Percentiles rank a stretch among this genome's conserved stretches.
These are phyloP conservation scores for Coemansia erecta DNA, from an alignment of 192 early-diverging fungal species.

Conservation along the genomic window DNA sequence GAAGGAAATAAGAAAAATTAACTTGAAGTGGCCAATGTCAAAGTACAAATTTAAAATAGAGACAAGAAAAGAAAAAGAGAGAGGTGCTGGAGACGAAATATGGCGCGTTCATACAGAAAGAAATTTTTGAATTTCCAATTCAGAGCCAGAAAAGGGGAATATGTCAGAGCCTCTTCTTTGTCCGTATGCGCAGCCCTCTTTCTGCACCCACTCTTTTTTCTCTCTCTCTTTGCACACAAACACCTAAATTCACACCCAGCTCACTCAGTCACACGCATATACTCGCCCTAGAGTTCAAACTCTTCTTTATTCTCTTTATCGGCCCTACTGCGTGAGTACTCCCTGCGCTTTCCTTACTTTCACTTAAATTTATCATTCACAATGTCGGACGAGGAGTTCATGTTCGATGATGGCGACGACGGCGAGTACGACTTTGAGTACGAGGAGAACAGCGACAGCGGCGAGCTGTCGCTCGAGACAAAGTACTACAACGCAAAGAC, in stretches of 20 bases:
- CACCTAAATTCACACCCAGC: neutral
- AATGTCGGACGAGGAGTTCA: conserved; percentile 52
- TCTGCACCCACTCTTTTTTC: neutral
- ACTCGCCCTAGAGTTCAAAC: neutral
- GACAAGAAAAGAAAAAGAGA: neutral
- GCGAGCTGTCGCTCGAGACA: conserved; percentile 35
- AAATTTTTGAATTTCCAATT: neutral
- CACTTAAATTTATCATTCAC: neutral
- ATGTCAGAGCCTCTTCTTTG: neutral
- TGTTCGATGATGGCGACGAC: conserved; percentile 44
- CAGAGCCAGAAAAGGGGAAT: neutral
- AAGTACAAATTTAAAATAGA: neutral
- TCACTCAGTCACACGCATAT: no score
- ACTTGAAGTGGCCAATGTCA: neutral
- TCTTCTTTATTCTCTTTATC: neutral
- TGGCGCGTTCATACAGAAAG: neutral
- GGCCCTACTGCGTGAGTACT: neutral
- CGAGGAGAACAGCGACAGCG: conserved; percentile 37
- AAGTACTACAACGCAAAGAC: conserved; percentile 53
- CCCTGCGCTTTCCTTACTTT: neutral
- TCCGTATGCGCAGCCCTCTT: no score
- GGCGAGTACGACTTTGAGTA: conserved; percentile 36
- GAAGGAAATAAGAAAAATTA: neutral
- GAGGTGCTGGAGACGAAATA: neutral
- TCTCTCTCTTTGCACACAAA: neutral